Percentiles rank a stretch among this genome's conserved stretches.
Conservation (phyloP, 441 rosid species). For the Syzygium malaccense region DNA sequence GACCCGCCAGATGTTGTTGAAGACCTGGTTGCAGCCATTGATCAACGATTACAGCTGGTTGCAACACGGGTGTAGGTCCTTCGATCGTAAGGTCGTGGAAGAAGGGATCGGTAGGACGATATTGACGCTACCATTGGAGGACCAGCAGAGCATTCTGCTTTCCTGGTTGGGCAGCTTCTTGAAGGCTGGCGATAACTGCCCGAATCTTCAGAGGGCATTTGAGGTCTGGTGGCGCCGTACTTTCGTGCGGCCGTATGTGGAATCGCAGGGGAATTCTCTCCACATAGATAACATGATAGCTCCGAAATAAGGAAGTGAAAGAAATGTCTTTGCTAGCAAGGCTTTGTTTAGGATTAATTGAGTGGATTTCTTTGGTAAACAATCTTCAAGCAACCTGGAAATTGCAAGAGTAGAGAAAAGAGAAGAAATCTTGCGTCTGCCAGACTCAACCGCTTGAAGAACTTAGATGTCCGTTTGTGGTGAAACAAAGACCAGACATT, state of each 20-base stretch:
- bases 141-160: constrained; percentile 76
- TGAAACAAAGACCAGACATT: not conserved
- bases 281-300: constrained; percentile 27
- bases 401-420: not conserved
- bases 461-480: not conserved
- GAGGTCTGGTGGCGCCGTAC: constrained; percentile 99
- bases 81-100: constrained; percentile 84
- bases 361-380: not conserved
- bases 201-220: constrained; percentile 85
- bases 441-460: not conserved
- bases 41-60: constrained; percentile 90
- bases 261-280: constrained; percentile 30
- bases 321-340: not conserved
- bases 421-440: not conserved
- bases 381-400: not conserved
- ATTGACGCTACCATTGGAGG: constrained; percentile 81
- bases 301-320: constrained; percentile 12
- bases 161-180: constrained; percentile 80
- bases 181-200: constrained; percentile 85
- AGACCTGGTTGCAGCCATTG: constrained; percentile 88
- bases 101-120: constrained; percentile 96
- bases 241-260: constrained; percentile 66
- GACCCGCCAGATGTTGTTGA: constrained; percentile 53
- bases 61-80: constrained; percentile 77
- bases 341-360: not conserved